A percentile compares a stretch with the other conserved stretches of the same genome.
Conservation (phyloP, 441 rosid genomes). For the Gossypium davidsonii region DNA sequence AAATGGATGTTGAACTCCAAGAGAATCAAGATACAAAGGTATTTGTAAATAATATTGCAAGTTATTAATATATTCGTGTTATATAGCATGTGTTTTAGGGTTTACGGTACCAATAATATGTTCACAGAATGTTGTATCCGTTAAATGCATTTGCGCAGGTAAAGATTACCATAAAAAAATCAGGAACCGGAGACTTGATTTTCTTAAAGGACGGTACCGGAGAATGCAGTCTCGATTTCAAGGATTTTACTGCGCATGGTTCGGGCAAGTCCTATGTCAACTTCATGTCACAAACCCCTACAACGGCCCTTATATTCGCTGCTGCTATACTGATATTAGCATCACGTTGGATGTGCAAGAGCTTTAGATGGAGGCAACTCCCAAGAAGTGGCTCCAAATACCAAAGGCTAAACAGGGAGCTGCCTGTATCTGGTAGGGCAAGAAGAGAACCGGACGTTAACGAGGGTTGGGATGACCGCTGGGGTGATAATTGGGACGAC, state of each 20-base stretch:
- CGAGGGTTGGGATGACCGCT: not conserved
- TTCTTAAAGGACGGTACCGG: slow-evolving; percentile 39
- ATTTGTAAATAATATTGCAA: not conserved
- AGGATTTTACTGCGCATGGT: slow-evolving; percentile 39
- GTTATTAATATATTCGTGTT: not conserved
- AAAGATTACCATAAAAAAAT: slow-evolving; percentile 38
- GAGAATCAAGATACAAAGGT: slow-evolving; percentile 52
- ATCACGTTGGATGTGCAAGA: slow-evolving; percentile 35
- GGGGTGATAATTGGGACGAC: not conserved
- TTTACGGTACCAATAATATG: not conserved
- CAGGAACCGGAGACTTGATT: slow-evolving; percentile 36
- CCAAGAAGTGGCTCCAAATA: slow-evolving; percentile 33
- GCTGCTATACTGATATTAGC: slow-evolving; percentile 39
- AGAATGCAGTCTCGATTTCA: slow-evolving; percentile 54
- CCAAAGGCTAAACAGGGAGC: slow-evolving; percentile 58
- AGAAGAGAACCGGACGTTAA: slow-evolving; percentile 20
- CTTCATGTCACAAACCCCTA: slow-evolving; percentile 28
- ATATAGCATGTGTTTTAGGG: no score
- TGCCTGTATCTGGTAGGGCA: slow-evolving; percentile 38
- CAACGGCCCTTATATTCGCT: slow-evolving; percentile 25
- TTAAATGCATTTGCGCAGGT: slow-evolving; percentile 37
- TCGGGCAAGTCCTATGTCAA: slow-evolving; percentile 14
- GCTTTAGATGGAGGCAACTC: slow-evolving; percentile 30
- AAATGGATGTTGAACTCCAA: slow-evolving; percentile 39
- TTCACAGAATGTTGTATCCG: not conserved